Conservation (phyloP, 1,284 basidiomycete genomes). For the Sanghuangporus sanghuang region DNA sequence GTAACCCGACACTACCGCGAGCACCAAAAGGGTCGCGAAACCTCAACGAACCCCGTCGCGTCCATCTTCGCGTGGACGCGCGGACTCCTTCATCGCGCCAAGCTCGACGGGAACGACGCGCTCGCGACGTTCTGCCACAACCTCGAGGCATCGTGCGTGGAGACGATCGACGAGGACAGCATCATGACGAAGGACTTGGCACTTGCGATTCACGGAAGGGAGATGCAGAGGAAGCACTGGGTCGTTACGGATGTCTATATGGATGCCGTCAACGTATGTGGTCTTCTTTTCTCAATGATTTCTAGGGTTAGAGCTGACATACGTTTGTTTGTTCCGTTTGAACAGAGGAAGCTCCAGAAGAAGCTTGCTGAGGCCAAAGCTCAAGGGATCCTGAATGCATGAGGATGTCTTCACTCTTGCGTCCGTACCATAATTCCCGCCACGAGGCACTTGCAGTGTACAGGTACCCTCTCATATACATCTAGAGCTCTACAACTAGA, state of each 20-base stretch:
- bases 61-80: slow-evolving; percentile 99
- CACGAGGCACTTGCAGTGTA: too few species aligned
- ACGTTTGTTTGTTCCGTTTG: background rate
- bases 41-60: slow-evolving; percentile 96
- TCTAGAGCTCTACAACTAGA: background rate
- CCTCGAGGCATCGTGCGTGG: slow-evolving; percentile 86
- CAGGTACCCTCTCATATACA: too few species aligned
- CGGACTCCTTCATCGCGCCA: slow-evolving; percentile 89
- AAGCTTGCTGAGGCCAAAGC: slow-evolving; percentile 15
- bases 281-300: background rate
- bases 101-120: slow-evolving; percentile 81
- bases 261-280: slow-evolving; percentile 78
- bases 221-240: slow-evolving; percentile 90
- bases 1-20: slow-evolving; percentile 97
- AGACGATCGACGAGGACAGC: slow-evolving; percentile 86
- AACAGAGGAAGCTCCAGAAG: slow-evolving; percentile 19
- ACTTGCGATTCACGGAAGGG: slow-evolving; percentile 90
- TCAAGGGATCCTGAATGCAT: background rate
- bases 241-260: slow-evolving; percentile 89
- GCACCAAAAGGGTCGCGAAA: slow-evolving; percentile 94
- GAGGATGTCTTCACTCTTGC: background rate
- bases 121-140: slow-evolving; percentile 75
- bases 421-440: too few species aligned
- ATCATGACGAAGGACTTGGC: slow-evolving; percentile 98
- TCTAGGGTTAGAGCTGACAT: background rate